Conservation (phyloP, 1,139 yeast species). For the Debaryomyces sp. region DNA sequence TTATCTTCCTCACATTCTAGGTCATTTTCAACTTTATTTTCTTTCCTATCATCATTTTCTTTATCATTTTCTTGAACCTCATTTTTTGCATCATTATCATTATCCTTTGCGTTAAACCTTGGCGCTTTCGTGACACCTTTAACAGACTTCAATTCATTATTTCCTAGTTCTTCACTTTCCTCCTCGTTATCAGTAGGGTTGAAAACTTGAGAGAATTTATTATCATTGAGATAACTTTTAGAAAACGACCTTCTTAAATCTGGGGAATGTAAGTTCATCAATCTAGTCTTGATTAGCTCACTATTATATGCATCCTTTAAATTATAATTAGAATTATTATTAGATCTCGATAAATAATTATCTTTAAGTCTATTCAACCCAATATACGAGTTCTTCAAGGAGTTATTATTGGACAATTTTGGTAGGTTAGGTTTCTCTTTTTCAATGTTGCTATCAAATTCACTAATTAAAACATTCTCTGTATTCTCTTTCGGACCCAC, state of each 20-base stretch:
- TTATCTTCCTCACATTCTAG: conserved; percentile 3
- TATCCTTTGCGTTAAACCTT: neutral
- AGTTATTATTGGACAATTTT: conserved; percentile 29
- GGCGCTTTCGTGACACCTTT: neutral
- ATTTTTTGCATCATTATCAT: neutral
- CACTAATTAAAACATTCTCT: neutral
- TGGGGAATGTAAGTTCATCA: conserved; percentile 17
- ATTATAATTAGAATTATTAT: conserved; percentile 20
- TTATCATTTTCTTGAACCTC: neutral
- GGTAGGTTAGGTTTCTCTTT: conserved; percentile 41
- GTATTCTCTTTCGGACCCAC: conserved; percentile 1
- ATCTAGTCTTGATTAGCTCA: conserved; percentile 14
- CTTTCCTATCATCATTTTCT: neutral
- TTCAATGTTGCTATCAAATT: neutral
- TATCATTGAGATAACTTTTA: conserved; percentile 9
- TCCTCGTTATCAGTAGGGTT: conserved; percentile 7
- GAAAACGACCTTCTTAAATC: conserved; percentile 19
- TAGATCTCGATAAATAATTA: conserved; percentile 23
- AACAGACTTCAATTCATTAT: neutral
- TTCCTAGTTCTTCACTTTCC: neutral
- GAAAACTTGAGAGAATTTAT: neutral
- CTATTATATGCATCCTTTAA: conserved; percentile 17
- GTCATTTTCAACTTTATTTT: neutral
- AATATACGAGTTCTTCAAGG: conserved; percentile 39
- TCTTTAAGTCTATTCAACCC: conserved; percentile 47